Evolutionary conservation across 257 asterid species (phyloP), one percentile per base, ranked within the genome.

Genomic region (Echites panduratus): DNA sequence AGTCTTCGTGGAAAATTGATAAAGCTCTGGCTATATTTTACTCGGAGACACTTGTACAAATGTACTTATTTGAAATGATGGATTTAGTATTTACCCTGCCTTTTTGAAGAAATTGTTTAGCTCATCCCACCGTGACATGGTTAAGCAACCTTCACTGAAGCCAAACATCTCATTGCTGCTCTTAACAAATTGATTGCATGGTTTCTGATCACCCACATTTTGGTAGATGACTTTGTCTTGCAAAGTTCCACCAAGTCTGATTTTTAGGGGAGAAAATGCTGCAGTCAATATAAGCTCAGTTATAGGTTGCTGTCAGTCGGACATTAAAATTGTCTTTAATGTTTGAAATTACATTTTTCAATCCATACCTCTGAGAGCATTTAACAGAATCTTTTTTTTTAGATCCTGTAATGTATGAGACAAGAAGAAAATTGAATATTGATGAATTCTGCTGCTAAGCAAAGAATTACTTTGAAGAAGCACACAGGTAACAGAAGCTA

Each of bases 191-290:
- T 82, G 77, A 63, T 63, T 66, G 76, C 96, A 91, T 40, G 92
- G 82, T 75, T 24, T 65, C 2, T 67, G 40, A 73, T 87, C 79
- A 62, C 71, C 84, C 59, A 20, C 27, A 16, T 74, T 79, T 84
- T 90, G 87, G 84, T 93, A 93, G 70, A 85, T 70, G 47, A 89
- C 76, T 81, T 79, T 88, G 79, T 91, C 96, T 86, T 91, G 94
- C 81, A 91, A 81, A 22, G 98, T 89, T 65, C 98, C 98, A 62
- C 98, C 98, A 26, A 93, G 84, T 80, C 98, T 84, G 65, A 93
- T 76, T 78, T 84, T 91, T 54, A 93, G 74, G 6, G 96, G 96
- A 49, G 95, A 83, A 80, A 93, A 89, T 2, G 96, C 98, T 91
- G 96, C 83, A 85, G 58, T 32, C 13, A 68, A 44, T n/a, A 57